Evolutionary conservation across 768 basidiomycete genomes (phyloP).

Genomic region (Royoungia palumana): DNA sequence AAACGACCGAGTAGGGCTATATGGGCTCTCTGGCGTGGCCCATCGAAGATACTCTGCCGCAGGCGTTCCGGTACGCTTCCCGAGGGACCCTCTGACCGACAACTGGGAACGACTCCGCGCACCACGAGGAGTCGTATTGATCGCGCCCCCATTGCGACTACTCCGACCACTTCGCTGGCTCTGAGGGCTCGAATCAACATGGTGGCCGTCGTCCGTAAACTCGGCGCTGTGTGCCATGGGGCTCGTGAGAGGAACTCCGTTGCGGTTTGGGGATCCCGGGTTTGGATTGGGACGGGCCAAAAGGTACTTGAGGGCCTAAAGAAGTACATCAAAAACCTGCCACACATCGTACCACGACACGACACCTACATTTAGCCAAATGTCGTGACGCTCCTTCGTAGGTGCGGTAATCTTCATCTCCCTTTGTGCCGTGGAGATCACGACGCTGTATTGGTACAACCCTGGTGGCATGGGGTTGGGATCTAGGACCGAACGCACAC

Average conservation of each 20-base stretch:
- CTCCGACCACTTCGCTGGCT: constrained; percentile 73
- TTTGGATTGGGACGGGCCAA: constrained; percentile 63
- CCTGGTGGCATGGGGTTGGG: constrained; percentile 96
- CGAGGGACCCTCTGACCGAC: constrained; percentile 65
- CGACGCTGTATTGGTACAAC: constrained; percentile 86
- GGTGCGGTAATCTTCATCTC: constrained; percentile 99
- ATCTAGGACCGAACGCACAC: constrained; percentile 88
- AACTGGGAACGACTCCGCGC: constrained; percentile 77
- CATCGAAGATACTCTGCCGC: constrained; percentile 88
- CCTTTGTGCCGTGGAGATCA: constrained; percentile 88
- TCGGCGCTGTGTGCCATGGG: constrained; percentile 45
- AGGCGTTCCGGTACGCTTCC: constrained; percentile 87
- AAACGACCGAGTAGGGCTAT: constrained; percentile 71
- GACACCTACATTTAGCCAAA: constrained; percentile 82
- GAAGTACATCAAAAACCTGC: constrained; percentile 6
- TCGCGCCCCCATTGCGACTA: constrained; percentile 54
- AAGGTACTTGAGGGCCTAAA: constrained; percentile 87
- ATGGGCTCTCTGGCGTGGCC: constrained; percentile 70
- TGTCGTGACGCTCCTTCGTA: constrained; percentile 93
- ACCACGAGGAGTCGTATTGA: constrained; percentile 75
- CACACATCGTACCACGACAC: constrained; percentile 3
- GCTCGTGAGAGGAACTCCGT: constrained; percentile 42
- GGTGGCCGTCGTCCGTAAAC: constrained; percentile 51
- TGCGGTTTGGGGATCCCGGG: constrained; percentile 25
- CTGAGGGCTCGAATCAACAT: constrained; percentile 57